Evolutionary conservation across 169 alveolate genomes (phyloP).

Genomic region (Plasmodium gonderi): DNA sequence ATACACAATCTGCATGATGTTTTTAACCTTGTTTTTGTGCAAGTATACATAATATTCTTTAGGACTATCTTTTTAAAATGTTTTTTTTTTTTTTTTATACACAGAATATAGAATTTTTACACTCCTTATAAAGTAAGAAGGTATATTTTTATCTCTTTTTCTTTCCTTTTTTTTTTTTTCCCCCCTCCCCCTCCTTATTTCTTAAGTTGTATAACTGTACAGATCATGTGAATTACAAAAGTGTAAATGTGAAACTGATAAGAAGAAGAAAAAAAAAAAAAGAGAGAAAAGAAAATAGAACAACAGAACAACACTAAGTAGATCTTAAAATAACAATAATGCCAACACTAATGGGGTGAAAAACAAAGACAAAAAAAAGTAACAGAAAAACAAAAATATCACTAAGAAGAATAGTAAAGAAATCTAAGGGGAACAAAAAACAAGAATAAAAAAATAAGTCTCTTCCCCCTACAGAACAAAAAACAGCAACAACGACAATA

Average conservation of each 20-base stretch:
- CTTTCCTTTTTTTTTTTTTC: background rate
- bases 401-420: background rate
- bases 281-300: background rate
- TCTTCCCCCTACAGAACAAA: no score
- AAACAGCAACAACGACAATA: background rate
- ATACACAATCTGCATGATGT: background rate
- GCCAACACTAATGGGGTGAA: conserved; percentile 32
- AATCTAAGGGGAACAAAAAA: background rate
- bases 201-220: background rate
- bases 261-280: conserved; percentile 1
- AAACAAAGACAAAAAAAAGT: background rate
- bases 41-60: background rate
- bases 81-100: background rate
- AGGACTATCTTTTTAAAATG: conserved; percentile 1
- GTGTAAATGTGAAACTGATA: conserved; percentile 1
- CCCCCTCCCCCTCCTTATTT: no score
- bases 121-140: background rate
- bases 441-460: background rate
- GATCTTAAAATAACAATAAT: conserved; percentile 25
- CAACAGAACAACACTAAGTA: background rate
- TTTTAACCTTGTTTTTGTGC: conserved; percentile 26
- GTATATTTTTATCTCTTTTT: background rate
- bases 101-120: background rate
- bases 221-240: conserved; percentile 38
- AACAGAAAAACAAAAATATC: background rate